Percentiles rank a stretch among this genome's conserved stretches.
Evolutionary conservation across 164 flowering plant species (phyloP).

Genomic region (Warburgia ugandensis): DNA sequence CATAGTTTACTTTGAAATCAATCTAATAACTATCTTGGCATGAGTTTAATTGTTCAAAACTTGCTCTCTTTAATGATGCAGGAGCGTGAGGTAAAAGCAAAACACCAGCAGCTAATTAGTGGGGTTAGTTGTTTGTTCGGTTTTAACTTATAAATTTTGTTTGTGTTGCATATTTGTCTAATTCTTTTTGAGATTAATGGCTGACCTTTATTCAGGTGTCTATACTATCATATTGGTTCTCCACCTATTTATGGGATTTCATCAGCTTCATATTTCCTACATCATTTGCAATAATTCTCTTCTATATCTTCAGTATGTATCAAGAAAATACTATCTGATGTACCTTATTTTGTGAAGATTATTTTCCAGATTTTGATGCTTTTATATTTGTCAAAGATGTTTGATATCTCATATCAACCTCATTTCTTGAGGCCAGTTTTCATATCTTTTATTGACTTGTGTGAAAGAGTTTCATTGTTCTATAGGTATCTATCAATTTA

Average conservation of each 20-base stretch:
- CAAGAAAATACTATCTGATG: not conserved
- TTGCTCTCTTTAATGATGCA: constrained; percentile 22
- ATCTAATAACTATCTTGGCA: not conserved
- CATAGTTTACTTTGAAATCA: no score
- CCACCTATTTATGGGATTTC: constrained; percentile 92
- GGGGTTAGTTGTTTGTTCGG: constrained; percentile 48
- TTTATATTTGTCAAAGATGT: no score
- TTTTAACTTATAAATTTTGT: not conserved
- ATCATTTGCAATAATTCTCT: constrained; percentile 63
- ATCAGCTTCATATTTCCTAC: constrained; percentile 88
- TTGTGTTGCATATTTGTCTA: not conserved
- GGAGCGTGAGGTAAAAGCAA: constrained; percentile 98
- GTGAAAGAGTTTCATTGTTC: no score
- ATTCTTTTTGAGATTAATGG: not conserved
- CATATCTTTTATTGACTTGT: no score
- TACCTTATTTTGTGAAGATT: no score
- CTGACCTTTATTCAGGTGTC: constrained; percentile 55
- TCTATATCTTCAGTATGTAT: constrained; percentile 73
- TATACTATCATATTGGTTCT: constrained; percentile 74
- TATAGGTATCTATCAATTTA: constrained; percentile 81
- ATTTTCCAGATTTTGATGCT: no score
- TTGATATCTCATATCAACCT: no score
- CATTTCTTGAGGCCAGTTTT: no score
- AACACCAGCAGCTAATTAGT: constrained; percentile 94
- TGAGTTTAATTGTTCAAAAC: not conserved